Evolutionary conservation across 148 eudicot genomes (phyloP), one percentile per base, ranked within the genome.

Genomic region (Chenopodium berlandieri): DNA sequence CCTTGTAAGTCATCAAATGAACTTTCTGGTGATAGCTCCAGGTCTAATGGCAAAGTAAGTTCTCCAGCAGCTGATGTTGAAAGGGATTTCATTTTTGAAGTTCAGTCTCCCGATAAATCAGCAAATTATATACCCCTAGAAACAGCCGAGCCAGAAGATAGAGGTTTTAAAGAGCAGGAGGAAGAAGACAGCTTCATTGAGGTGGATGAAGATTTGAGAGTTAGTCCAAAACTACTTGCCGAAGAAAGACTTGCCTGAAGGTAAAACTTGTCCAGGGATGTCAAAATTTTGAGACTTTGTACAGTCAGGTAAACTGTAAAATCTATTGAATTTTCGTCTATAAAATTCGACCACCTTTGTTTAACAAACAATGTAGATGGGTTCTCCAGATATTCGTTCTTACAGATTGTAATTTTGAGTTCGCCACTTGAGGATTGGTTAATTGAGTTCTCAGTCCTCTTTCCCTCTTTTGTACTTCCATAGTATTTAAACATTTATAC

Each of bases 231-330:
- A 47, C 60, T 84, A 52, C 54, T 71, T 47, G 81, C 83, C 2
- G 73, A 74, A 27, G 89, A 86, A 77, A 78, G 74, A 87, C 47
- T 82, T 75, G 46, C 80, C 60, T 67, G 73, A 79, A 62, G 82
- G 84, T 44, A 68, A 74, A 78, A 71, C 70, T 76, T 88, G 81
- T 86, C 76, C 78, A 86, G 86, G 83, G 80, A 84, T 83, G 85
- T 82, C 83, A 82, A 78, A 79, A 62, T 77, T 87, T 83, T 71
- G 81, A 83, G 67, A 89, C 58, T 83, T 77, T 90, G 94, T 93
- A 89, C 89, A 89, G 87, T 64, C 83, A 82, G 87, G 85, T 84
- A 73, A 84, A 77, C 81, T 84, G 82, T 77, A 73, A 82, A 81
- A 66, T 68, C 27, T 84, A 64, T 82, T 80, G 65, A 67, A 56